Evolutionary conservation across 2,329 filamentous ascomycete species (phyloP).

Genomic region (Fusarium sp.): DNA sequence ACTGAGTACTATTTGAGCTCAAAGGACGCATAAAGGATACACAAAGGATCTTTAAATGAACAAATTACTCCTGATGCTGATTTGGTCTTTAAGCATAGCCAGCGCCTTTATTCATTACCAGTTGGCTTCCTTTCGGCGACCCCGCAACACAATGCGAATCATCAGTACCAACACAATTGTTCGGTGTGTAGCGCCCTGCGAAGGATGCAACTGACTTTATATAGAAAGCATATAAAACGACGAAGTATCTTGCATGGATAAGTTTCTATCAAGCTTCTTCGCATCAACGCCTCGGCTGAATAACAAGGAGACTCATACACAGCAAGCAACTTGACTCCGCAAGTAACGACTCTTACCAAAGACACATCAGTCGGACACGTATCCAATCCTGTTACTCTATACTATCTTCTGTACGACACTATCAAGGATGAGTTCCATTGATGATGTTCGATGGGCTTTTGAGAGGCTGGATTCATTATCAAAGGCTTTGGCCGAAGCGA

Average conservation of each 20-base stretch:
- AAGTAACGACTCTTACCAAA: neutral
- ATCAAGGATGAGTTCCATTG: neutral
- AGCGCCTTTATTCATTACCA: neutral
- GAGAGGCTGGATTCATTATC: neutral
- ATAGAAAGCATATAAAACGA: neutral
- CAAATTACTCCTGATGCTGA: neutral
- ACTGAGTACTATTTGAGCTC: neutral
- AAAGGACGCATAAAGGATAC: neutral
- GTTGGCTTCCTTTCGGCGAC: neutral
- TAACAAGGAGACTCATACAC: neutral
- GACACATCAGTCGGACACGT: neutral
- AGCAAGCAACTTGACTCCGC: neutral
- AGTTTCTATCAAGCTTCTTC: neutral
- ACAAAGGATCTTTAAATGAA: neutral
- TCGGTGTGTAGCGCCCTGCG: neutral
- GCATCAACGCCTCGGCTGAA: neutral
- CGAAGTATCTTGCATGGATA: neutral
- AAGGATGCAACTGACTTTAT: neutral
- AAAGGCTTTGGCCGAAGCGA: rapidly evolving
- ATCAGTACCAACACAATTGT: neutral
- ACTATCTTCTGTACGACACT: neutral
- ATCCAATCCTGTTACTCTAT: neutral
- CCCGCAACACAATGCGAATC: neutral
- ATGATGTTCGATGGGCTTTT: neutral
- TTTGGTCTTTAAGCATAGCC: neutral